These are phyloP conservation scores for Endotrypanum monterogeii DNA, from an alignment of 208 protist species.

Conservation along the genomic window DNA sequence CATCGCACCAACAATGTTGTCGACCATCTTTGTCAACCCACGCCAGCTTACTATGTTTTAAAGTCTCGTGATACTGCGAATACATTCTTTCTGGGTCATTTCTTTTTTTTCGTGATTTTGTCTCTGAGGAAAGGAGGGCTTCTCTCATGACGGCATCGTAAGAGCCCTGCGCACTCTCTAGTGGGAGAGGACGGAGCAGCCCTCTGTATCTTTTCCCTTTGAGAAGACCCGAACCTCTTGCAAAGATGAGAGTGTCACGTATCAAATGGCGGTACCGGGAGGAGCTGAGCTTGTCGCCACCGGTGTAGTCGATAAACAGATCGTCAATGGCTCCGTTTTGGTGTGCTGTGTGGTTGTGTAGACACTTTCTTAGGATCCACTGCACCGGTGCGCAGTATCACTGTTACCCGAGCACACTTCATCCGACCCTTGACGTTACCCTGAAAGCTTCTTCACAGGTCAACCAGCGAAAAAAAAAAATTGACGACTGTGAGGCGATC, in stretches of 20 bases:
- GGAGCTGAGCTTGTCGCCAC: no score
- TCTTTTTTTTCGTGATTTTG: neutral
- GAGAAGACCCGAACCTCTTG: no score
- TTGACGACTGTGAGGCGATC: no score
- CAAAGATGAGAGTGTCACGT: no score
- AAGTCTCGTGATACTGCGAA: neutral
- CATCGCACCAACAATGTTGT: constrained; percentile 21
- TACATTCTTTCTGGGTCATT: neutral
- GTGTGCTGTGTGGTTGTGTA: neutral
- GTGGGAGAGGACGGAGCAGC: no score
- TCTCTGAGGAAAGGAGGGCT: neutral
- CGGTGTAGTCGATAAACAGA: neutral
- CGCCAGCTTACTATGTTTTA: neutral
- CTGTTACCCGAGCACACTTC: neutral
- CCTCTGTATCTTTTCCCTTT: no score
- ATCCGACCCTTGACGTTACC: neutral
- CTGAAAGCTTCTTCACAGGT: neutral
- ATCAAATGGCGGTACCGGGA: no score
- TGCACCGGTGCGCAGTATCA: neutral
- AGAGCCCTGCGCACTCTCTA: no score
- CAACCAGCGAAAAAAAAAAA: no score
- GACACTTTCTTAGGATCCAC: neutral
- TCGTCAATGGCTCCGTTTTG: neutral
- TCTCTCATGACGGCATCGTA: neutral
- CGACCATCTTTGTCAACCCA: constrained; percentile 31